A percentile compares a stretch with the other conserved stretches of the same genome.
phyloP scores from a whole-genome alignment of 163 green algal genomes.

The Scenedesmus sp. region DNA sequence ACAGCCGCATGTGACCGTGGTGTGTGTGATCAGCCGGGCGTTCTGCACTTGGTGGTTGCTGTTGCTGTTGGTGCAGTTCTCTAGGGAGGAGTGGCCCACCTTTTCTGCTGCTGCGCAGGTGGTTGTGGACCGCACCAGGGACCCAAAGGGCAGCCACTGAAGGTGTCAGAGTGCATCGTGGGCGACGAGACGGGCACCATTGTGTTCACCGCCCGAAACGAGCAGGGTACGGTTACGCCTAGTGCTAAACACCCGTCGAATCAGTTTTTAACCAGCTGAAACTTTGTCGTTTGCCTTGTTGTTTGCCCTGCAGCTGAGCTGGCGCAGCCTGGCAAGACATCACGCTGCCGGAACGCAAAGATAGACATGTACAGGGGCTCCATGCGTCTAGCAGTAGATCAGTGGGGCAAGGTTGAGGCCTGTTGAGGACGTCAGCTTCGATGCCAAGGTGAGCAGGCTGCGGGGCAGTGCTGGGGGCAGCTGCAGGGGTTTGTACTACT shows the following conservation, averaged over 20 bases:
- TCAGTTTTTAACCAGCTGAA: background rate
- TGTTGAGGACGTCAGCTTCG: slow-evolving; percentile 59
- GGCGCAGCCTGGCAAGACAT: slow-evolving; percentile 71
- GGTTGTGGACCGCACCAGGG: slow-evolving; percentile 73
- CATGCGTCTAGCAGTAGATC: slow-evolving; percentile 83
- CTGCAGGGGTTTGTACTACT: background rate
- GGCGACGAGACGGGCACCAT: slow-evolving; percentile 89
- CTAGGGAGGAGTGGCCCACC: background rate
- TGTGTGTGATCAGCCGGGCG: background rate
- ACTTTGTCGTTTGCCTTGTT: background rate
- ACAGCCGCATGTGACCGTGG: background rate
- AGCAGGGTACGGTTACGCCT: slow-evolving; percentile 80
- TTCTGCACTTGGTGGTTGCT: slow-evolving; percentile 11
- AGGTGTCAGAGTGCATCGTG: slow-evolving; percentile 90
- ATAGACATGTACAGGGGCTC: slow-evolving; percentile 91
- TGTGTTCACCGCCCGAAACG: slow-evolving; percentile 87
- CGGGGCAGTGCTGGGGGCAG: background rate
- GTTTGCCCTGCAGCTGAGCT: slow-evolving; percentile 86
- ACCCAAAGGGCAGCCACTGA: slow-evolving; percentile 64
- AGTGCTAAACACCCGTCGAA: background rate
- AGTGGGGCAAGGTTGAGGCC: slow-evolving; percentile 72
- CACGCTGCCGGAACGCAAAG: slow-evolving; percentile 84
- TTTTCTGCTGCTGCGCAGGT: slow-evolving; percentile 67
- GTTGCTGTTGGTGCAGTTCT: background rate
- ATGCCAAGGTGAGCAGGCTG: slow-evolving; percentile 63